A percentile compares a stretch with the other conserved stretches of the same genome.
These are phyloP conservation scores for Prunella vulgaris DNA, from an alignment of 257 asterid species.

Conservation along the genomic window DNA sequence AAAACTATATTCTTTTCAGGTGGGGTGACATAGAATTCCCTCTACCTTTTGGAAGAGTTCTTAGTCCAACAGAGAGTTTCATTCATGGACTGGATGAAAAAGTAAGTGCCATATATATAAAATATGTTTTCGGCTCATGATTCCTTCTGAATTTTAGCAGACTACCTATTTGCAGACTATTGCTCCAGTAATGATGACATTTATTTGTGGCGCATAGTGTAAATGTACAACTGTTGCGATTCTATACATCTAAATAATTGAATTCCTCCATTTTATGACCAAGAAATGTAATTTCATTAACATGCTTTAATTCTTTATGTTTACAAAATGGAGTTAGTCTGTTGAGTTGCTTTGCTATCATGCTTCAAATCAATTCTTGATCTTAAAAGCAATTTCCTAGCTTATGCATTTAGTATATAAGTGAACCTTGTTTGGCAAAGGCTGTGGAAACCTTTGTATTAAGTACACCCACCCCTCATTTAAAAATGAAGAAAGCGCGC, in stretches of 20 bases:
- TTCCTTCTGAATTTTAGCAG: neutral
- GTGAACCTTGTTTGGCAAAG: constrained; percentile 4
- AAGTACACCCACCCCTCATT: too few relatives aligned
- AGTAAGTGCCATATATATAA: constrained; percentile 31
- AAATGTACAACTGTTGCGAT: neutral
- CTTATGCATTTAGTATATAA: neutral
- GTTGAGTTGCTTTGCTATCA: neutral
- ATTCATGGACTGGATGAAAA: constrained; percentile 82
- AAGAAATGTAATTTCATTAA: neutral
- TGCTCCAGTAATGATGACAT: neutral
- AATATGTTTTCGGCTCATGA: neutral
- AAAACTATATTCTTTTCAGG: constrained; percentile 34
- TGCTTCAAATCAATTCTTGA: neutral
- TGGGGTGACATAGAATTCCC: constrained; percentile 87
- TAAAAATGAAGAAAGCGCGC: too few relatives aligned
- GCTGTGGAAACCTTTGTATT: too few relatives aligned
- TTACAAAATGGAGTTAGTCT: neutral
- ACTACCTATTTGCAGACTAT: neutral
- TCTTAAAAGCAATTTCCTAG: neutral
- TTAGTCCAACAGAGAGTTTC: constrained; percentile 81
- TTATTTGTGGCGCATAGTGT: neutral
- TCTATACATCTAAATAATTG: neutral
- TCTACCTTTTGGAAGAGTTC: constrained; percentile 88
- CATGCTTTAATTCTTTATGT: neutral
- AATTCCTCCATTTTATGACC: constrained; percentile 6